Base-by-base conservation (phyloP, 2,329 filamentous ascomycete species). In the Hypoxylon sp. region DNA sequence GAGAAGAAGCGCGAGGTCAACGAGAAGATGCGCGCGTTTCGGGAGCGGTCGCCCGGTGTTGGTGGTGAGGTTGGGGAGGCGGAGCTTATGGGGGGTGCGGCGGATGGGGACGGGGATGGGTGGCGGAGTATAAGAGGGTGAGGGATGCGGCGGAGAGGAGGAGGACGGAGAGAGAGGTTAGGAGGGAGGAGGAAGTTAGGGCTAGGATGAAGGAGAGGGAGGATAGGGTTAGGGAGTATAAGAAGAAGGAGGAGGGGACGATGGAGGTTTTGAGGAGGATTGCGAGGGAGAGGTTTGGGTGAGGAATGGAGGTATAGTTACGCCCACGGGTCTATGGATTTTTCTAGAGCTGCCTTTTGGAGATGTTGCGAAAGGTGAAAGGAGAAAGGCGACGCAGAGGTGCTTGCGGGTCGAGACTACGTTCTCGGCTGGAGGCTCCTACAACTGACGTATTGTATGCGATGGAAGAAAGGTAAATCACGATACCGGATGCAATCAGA, bases 111-210 rank as follows among this genome's bases (percentile, higher is more conserved):
- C 1, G 74, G 87, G 4, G 74, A 87, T 52, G 86, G 11, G 74
- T 90, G n/a, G 87, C 86, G 0, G 91, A 94, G 66, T 89, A 90
- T 71, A 94, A 91, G 83, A 85, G 84, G 74, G 82, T 87, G 77
- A 88, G 91, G 79, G 87, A 88, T 72, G 87, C 84, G 64, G 84
- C 89, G 74, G 88, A 93, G 81, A 83, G 87, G 73, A 91, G 91
- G 81, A 97, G 95, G 85, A 93, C 90, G 73, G 94, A 97, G 80
- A 81, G 94, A 58, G 94, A 98, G 84, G 82, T 96, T 14, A 82
- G 93, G 66, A 87, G 92, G 75, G 94, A 98, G 80, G 94, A 97
- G 81, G 86, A 94, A 63, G 81, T 92, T 68, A 82, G 94, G 75
- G 93, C 93, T 10, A 88, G 89, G 76, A 85, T 98, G 84, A 85